A percentile compares a stretch with the other conserved stretches of the same genome.
Conservation (phyloP, 1,284 basidiomycete species). For the Ustilago xerochloae region DNA sequence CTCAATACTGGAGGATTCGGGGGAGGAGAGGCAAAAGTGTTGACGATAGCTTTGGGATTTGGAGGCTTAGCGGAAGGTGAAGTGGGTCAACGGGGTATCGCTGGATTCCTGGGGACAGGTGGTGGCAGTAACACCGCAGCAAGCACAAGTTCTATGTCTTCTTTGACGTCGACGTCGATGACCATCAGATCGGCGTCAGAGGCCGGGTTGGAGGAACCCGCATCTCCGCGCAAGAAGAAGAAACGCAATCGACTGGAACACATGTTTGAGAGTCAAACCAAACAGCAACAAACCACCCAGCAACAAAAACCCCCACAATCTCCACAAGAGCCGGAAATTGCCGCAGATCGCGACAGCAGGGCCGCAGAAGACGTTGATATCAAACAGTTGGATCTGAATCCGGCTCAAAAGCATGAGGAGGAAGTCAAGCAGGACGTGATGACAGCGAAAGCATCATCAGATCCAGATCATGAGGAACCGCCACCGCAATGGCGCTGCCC, state of each 20-base stretch:
- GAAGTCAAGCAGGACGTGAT: not conserved
- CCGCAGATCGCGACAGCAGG: not conserved
- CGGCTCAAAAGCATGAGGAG: not conserved
- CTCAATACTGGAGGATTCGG: slow-evolving; percentile 5
- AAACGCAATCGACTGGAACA: slow-evolving; percentile 32
- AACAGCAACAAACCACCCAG: slow-evolving; percentile 16
- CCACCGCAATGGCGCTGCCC: slow-evolving; percentile 49
- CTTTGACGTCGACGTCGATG: slow-evolving; percentile 60
- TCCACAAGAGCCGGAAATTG: not conserved
- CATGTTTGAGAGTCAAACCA: slow-evolving; percentile 27
- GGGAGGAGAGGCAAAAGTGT: slow-evolving; percentile 71
- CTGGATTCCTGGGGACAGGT: slow-evolving; percentile 78
- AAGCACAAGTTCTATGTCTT: not conserved
- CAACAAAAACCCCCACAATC: not conserved
- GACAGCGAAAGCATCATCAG: not conserved
- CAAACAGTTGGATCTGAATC: not conserved
- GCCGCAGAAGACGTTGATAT: not conserved
- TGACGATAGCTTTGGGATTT: slow-evolving; percentile 81
- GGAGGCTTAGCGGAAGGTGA: slow-evolving; percentile 83
- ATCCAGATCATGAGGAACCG: slow-evolving; percentile 9
- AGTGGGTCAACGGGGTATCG: slow-evolving; percentile 84
- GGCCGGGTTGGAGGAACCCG: slow-evolving; percentile 3
- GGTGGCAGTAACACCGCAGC: slow-evolving; percentile 60
- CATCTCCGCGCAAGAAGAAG: slow-evolving; percentile 36
- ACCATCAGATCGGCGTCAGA: slow-evolving; percentile 13